Percentiles rank a stretch among this genome's conserved stretches.
phyloP scores from a whole-genome alignment of 2,329 filamentous ascomycete species.

The Penicillium corylophilum region DNA sequence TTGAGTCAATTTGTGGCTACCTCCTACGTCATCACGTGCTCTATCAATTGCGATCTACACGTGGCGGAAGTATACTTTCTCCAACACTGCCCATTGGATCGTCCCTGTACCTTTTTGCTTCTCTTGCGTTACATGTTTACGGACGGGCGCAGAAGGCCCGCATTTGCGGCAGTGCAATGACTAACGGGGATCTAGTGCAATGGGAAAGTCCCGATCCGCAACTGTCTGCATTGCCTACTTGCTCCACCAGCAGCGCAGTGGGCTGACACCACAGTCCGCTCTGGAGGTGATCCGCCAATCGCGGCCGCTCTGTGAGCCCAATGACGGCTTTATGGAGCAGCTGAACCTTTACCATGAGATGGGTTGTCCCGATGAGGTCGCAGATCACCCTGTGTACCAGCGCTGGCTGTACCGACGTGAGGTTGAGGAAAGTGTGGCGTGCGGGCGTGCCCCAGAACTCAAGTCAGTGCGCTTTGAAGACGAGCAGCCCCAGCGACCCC shows the following conservation, averaged over 20 bases:
- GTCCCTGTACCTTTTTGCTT: constrained; percentile 2
- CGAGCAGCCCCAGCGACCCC: constrained; percentile 41
- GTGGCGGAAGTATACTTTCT: constrained; percentile 10
- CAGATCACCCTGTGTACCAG: constrained; percentile 73
- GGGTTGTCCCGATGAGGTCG: constrained; percentile 70
- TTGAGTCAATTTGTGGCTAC: constrained; percentile 1
- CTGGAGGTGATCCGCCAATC: constrained; percentile 67
- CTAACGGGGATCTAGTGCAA: constrained; percentile 65
- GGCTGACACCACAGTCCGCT: constrained; percentile 61
- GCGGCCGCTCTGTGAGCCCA: constrained; percentile 81
- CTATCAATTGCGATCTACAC: constrained; percentile 14
- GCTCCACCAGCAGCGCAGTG: constrained; percentile 61
- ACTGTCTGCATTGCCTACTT: constrained; percentile 82
- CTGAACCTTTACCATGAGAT: constrained; percentile 84
- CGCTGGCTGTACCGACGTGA: constrained; percentile 69
- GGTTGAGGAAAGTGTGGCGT: constrained; percentile 66
- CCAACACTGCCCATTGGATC: constrained; percentile 2
- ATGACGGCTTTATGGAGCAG: constrained; percentile 87
- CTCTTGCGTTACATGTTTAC: background rate
- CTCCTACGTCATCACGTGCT: constrained; percentile 17
- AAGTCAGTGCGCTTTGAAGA: constrained; percentile 73
- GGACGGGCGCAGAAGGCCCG: background rate
- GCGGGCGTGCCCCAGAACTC: constrained; percentile 74
- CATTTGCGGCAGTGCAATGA: constrained; percentile 4
- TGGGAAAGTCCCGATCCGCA: constrained; percentile 93